Conservation (phyloP, 495 filamentous ascomycete genomes). For the Parathielavia appendiculata region DNA sequence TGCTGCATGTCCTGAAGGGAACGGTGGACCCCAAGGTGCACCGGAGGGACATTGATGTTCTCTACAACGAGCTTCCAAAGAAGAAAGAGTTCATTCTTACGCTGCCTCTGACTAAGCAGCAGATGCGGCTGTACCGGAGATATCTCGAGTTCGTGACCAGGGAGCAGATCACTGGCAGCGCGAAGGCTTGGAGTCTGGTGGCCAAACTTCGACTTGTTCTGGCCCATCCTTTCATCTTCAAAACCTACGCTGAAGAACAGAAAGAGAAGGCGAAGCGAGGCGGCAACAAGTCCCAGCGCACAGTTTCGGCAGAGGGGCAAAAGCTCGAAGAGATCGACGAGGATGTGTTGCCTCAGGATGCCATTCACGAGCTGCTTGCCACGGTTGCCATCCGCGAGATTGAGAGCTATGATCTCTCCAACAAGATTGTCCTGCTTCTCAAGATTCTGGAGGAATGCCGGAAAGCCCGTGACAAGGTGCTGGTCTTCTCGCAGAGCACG, state of each 20-base stretch:
- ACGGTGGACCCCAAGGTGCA: conserved; percentile 76
- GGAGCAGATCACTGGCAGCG: conserved; percentile 5
- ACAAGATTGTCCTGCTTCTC: conserved; percentile 61
- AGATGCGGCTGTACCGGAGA: conserved; percentile 56
- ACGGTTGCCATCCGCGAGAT: conserved; percentile 27
- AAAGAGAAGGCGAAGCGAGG: conserved; percentile 25
- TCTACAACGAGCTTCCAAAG: conserved; percentile 57
- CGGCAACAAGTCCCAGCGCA: not conserved
- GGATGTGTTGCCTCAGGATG: conserved; percentile 25
- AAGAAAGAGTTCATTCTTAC: conserved; percentile 81
- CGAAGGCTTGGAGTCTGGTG: conserved; percentile 34
- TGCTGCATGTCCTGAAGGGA: conserved; percentile 63
- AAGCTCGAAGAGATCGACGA: conserved; percentile 27
- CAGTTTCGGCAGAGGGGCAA: not conserved
- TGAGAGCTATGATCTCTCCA: conserved; percentile 44
- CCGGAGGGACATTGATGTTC: conserved; percentile 61
- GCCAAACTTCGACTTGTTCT: conserved; percentile 59
- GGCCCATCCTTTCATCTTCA: conserved; percentile 67
- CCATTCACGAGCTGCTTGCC: conserved; percentile 32
- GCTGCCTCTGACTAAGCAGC: conserved; percentile 62
- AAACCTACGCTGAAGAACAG: conserved; percentile 35
- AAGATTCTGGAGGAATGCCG: conserved; percentile 61
- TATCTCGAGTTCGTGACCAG: conserved; percentile 44
- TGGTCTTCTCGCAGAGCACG: conserved; percentile 76
- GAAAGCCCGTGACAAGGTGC: conserved; percentile 59